Percentiles rank a stretch among this genome's conserved stretches.
phyloP scores from a whole-genome alignment of 495 filamentous ascomycete species.

The Copromyces sp. region DNA sequence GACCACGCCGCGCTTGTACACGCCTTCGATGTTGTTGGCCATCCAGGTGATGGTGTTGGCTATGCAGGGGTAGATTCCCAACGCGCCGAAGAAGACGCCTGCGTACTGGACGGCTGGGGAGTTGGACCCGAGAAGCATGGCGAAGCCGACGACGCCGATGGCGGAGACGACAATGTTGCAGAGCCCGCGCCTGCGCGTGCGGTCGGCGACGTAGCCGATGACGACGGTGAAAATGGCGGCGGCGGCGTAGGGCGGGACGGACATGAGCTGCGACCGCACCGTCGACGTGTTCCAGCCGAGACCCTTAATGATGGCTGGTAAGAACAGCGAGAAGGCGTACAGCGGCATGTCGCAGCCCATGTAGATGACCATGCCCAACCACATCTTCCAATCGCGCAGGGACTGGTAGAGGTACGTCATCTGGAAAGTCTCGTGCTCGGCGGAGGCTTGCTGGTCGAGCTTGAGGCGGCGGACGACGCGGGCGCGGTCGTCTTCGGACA shows the following conservation, averaged over 20 bases:
- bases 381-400: constrained; percentile 84
- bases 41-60: constrained; percentile 88
- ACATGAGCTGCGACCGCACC: constrained; percentile 68
- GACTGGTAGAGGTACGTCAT: constrained; percentile 65
- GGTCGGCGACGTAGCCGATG: constrained; percentile 71
- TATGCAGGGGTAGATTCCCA: constrained; percentile 88
- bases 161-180: constrained; percentile 68
- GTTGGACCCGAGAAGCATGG: constrained; percentile 58
- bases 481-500: constrained; percentile 59
- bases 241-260: constrained; percentile 80
- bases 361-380: constrained; percentile 62
- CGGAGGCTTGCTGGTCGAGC: constrained; percentile 65
- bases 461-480: constrained; percentile 67
- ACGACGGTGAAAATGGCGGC: constrained; percentile 68
- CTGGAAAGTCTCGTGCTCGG: constrained; percentile 71
- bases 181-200: constrained; percentile 64
- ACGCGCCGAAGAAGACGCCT: constrained; percentile 73
- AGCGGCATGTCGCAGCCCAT: constrained; percentile 68
- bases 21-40: constrained; percentile 83
- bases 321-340: constrained; percentile 85
- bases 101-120: constrained; percentile 63
- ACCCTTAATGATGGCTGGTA: constrained; percentile 72
- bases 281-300: constrained; percentile 53
- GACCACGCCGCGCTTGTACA: constrained; percentile 83
- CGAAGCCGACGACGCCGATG: constrained; percentile 68